These are phyloP conservation scores for Physcomitrellopsis africana DNA, from an alignment of 225 moss, liverwort and hornwort species.

Conservation along the genomic window DNA sequence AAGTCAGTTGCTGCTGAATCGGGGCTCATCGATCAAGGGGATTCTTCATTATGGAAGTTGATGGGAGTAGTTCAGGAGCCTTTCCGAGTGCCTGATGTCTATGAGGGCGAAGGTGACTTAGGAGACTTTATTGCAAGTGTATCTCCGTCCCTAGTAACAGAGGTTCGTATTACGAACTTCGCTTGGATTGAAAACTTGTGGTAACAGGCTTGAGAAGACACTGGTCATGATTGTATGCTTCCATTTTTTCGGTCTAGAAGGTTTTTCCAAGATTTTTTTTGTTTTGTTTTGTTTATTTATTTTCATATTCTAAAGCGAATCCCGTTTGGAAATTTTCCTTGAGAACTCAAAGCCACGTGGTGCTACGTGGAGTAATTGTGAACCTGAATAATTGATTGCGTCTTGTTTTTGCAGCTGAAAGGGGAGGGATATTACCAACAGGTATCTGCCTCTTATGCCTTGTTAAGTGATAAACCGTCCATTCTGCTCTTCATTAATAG, in stretches of 20 bases:
- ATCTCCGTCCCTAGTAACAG: slow-evolving; percentile 29
- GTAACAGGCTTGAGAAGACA: too few species aligned
- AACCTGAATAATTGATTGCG: not conserved
- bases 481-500: slow-evolving; percentile 55
- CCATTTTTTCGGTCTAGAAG: too few species aligned
- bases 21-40: slow-evolving; percentile 31
- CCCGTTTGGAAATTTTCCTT: too few species aligned
- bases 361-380: too few species aligned
- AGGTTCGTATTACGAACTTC: slow-evolving; percentile 28
- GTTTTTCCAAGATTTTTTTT: too few species aligned
- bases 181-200: not conserved
- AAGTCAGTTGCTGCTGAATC: slow-evolving; percentile 35
- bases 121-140: slow-evolving; percentile 39
- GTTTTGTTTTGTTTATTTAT: too few species aligned
- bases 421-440: slow-evolving; percentile 31
- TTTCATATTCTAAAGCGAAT: too few species aligned
- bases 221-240: too few species aligned
- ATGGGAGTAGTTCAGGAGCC: slow-evolving; percentile 38
- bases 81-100: slow-evolving; percentile 31
- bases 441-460: slow-evolving; percentile 28
- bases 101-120: slow-evolving; percentile 33
- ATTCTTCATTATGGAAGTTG: slow-evolving; percentile 37
- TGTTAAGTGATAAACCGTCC: slow-evolving; percentile 43
- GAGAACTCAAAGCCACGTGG: too few species aligned
- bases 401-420: slow-evolving; percentile 42